Evolutionary conservation across 176 grass and related monocot genomes (phyloP), one percentile per base, ranked within the genome.

Genomic region (Tillandsia leiboldiana): DNA sequence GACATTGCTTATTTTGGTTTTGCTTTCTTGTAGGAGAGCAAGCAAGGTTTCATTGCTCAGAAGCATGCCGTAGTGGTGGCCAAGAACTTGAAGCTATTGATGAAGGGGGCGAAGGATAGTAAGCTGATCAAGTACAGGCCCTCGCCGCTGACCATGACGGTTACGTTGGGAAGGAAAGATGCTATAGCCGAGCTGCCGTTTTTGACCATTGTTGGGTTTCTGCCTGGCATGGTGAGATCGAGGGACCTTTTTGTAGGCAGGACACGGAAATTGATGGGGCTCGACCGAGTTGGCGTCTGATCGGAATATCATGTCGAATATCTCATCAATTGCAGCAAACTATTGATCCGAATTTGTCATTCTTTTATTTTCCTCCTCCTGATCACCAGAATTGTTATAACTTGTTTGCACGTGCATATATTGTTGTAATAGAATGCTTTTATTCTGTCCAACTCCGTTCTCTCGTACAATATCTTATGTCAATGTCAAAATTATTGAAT

Each of bases 121-220:
- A 93, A 86, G 78, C 83, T 93, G 83, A 69, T 80, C 73, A 79
- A 79, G 68, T 94, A 94, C 83, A 86, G 81, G 73, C 49, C 86
- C 13, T 53, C 79, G 8, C 50, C 62, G 50, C 10, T 74, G 27
- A 5, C 61, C 15, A 80, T 79, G 3, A 74, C 79, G 2, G 72
- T 94, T 2, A 79, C 80, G 42, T 72, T 94, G 1, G 90, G 90
- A 10, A 78, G 78, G 26, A 72, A 77, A 23, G 83, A 89, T 62
- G 86, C 77, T 42, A 42, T 93, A 29, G 75, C 90, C 1, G 83
- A 93, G 79, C 77, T 88, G 50, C 90, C 90, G 0, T 93, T 86
- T 76, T 81, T 83, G 74, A 81, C 90, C 3, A 52, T 93, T 12
- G 14, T 78, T 26, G 86, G 86, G 0, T 59, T 72, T 52, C 64